Evolutionary conservation across 2,329 filamentous ascomycete species (phyloP), one percentile per base, ranked within the genome.

Genomic region (Ceratocystis lukuohia): DNA sequence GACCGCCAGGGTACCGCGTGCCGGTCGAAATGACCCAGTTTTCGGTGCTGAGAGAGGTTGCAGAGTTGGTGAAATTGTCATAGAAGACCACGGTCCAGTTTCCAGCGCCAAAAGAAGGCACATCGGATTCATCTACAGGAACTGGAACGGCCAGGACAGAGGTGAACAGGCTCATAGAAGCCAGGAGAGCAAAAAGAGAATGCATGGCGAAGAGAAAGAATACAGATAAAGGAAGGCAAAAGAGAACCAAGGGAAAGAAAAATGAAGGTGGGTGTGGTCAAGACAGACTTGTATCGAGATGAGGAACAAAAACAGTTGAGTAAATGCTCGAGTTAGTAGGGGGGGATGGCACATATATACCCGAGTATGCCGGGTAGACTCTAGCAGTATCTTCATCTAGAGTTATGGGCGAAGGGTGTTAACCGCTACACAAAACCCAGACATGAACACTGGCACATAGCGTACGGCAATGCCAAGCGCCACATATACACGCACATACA

Each of bases 1-100:
- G 72, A 0, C 79, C 79, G n/a, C 76, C 76, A 1, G 77, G 74
- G 69, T 82, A 82, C 8, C 70, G 69, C 0, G 77, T 80, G 62
- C 80, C 80, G n/a, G 73, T 71, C 68, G 78, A 59, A 3, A 66
- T 17, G 3, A 66, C 44, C 64, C 66, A 68, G 20, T 68, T 65
- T 28, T 41, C 15, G 8, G 63, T n/a, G 30, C 63, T 53, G 17
- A 63, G 46, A 44, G 59, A 22, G 45, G 65, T 25, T 12, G 28
- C 5, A 69, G 69, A 28, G 6, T 64, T 57, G 25, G 48, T 61
- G 64, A 74, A 74, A 69, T 74, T 70, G 59, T 74, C 72, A 65
- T 72, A 71, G 66, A 74, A 74, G 67, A 73, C 67, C 45, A 68
- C 67, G 17, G 65, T 67, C 3, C 64, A 68, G 57, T 63, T 59